Evolutionary conservation across 2,329 filamentous ascomycete species (phyloP), one percentile per base, ranked within the genome.

Genomic region (Verticillium tricorpus): DNA sequence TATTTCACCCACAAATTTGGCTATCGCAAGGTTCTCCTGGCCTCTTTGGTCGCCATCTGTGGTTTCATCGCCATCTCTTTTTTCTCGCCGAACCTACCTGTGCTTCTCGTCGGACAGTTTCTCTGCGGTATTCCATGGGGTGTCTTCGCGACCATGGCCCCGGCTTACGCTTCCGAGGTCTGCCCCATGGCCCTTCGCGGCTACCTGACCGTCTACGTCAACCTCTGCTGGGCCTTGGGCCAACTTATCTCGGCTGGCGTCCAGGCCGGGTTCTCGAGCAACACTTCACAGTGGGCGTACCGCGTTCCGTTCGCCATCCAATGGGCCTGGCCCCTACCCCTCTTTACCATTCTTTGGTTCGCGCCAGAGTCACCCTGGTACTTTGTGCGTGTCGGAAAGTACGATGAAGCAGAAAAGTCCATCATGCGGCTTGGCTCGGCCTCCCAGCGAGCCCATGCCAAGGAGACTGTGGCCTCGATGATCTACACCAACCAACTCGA

Each of bases 61-160:
- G 67, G 66, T 28, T 80, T 80, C 62, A 78, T 85, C 52, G 80
- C 78, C 60, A 69, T 82, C 14, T 70, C 75, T 19, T 82, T 83
- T 67, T 82, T 82, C 59, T 76, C 78, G 0, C 69, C 72, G 3
- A 74, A 72, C 39, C 68, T 76, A 0, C 64, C 64, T 3, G 69
- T 78, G 1, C 71, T 82, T 1, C 68, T 81, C 4, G 69, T 75
- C 0, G 79, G 78, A 0, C 74, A 82, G 62, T 64, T 82, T 9
- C 72, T 82, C 4, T 79, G 75, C 57, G 80, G 80, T 31, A 67
- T 83, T 9, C 77, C 80, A 0, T 81, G 78, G 74, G 77, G 77
- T 5, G 72, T 77, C 6, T 78, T 82, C 63, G 75, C 76, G 5
- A 81, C 79, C 0, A 71, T 80, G 1, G 75, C 74, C 0, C 76